Conservation (phyloP, 2,329 filamentous ascomycete species). For the Botrytis fragariae region DNA sequence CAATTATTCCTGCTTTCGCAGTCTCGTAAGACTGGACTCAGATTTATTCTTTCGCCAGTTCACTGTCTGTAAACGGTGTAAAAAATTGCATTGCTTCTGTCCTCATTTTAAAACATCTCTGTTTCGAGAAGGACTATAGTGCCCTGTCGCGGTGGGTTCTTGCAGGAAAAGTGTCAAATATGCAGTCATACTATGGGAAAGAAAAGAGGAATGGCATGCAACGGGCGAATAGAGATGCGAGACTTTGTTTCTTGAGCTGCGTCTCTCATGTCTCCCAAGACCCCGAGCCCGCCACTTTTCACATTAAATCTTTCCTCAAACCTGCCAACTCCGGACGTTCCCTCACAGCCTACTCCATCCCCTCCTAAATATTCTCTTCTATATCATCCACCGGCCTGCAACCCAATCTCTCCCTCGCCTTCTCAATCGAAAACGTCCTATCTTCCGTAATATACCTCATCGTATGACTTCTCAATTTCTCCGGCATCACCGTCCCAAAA, state of each 20-base stretch:
- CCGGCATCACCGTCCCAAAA: conserved; percentile 12
- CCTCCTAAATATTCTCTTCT: neutral
- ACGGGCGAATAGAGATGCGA: too few species aligned
- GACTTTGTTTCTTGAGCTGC: too few species aligned
- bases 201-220: too few species aligned
- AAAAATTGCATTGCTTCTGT: too few species aligned
- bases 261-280: neutral
- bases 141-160: too few species aligned
- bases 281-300: rapidly evolving
- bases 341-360: neutral
- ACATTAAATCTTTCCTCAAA: neutral
- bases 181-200: too few species aligned
- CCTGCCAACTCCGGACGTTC: neutral
- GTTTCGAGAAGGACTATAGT: too few species aligned
- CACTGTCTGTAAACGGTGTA: too few species aligned
- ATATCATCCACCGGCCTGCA: neutral
- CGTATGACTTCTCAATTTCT: neutral
- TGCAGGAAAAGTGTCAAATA: too few species aligned
- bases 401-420: neutral
- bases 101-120: too few species aligned
- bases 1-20: neutral
- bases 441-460: neutral
- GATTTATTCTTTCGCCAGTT: too few species aligned
- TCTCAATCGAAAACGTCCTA: neutral
- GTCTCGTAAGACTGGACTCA: too few species aligned